These are phyloP conservation scores for Nitzschia palea DNA, from an alignment of 108 stramenopile species.

Conservation along the genomic window DNA sequence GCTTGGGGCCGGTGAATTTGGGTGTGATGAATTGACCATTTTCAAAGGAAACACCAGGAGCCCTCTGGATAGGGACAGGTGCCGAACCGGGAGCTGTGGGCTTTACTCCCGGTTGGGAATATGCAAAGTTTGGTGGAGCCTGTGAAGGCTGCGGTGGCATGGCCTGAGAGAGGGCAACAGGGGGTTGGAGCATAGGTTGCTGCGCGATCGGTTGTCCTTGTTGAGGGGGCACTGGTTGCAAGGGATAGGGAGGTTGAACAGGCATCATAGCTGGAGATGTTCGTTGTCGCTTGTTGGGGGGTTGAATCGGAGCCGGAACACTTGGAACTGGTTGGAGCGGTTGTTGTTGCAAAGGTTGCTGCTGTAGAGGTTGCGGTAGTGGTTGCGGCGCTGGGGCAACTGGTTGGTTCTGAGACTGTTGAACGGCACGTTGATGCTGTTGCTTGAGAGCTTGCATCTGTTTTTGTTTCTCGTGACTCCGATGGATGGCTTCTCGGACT, in stretches of 20 bases:
- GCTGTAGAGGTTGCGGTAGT: conserved; percentile 36
- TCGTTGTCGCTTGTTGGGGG: conserved; percentile 38
- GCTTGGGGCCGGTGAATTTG: conserved; percentile 78
- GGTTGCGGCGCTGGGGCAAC: conserved; percentile 17
- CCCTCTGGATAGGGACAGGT: neutral
- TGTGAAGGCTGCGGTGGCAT: neutral
- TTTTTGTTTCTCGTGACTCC: conserved; percentile 92
- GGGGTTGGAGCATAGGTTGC: conserved; percentile 17
- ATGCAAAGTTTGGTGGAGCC: neutral
- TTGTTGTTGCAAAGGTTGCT: conserved; percentile 16
- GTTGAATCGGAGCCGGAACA: conserved; percentile 19
- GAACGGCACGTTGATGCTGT: conserved; percentile 72
- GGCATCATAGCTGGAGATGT: conserved; percentile 16
- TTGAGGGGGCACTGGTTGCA: conserved; percentile 21
- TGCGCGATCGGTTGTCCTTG: conserved; percentile 9
- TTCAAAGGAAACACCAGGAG: conserved; percentile 56
- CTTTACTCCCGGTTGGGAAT: neutral
- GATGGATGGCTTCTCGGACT: conserved; percentile 96
- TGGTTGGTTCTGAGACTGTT: conserved; percentile 41
- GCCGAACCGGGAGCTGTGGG: conserved; percentile 1
- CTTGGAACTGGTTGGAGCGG: neutral
- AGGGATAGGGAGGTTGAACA: conserved; percentile 19
- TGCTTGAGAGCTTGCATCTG: conserved; percentile 88
- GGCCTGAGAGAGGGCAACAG: conserved; percentile 6
- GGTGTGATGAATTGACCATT: conserved; percentile 77